Evolutionary conservation across 2,329 filamentous ascomycete genomes (phyloP).

Genomic region (Colletotrichum magnum): DNA sequence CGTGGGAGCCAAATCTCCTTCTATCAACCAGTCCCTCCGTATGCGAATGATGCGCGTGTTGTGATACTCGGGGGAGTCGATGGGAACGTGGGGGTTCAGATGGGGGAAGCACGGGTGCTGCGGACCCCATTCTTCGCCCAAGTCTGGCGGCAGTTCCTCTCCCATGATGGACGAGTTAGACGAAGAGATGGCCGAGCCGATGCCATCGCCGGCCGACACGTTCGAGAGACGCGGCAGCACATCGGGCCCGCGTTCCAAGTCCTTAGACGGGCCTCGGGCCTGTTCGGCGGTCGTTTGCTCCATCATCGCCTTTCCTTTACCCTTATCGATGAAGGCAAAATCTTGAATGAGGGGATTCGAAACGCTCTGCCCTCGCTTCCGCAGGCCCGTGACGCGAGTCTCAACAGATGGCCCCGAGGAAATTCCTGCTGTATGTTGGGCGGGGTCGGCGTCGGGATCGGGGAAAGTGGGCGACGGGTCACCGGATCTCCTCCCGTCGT

Average conservation of each 20-base stretch:
- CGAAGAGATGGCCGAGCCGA: conserved; percentile 69
- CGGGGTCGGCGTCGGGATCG: conserved; percentile 41
- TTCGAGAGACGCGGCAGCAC: conserved; percentile 60
- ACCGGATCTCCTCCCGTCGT: conserved; percentile 63
- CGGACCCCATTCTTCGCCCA: conserved; percentile 90
- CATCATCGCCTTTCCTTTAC: conserved; percentile 67
- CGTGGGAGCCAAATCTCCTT: conserved; percentile 90
- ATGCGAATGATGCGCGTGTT: conserved; percentile 93
- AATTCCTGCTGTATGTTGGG: conserved; percentile 32
- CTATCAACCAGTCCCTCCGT: conserved; percentile 89
- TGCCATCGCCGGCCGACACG: conserved; percentile 63
- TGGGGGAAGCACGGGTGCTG: conserved; percentile 96
- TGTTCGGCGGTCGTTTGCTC: conserved; percentile 53
- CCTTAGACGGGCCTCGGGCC: conserved; percentile 59
- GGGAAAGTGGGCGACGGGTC: conserved; percentile 48
- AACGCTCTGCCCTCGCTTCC: conserved; percentile 50
- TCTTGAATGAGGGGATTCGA: conserved; percentile 41
- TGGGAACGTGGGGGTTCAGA: conserved; percentile 89
- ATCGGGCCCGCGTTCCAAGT: conserved; percentile 69
- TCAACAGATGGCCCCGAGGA: conserved; percentile 16
- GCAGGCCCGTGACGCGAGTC: conserved; percentile 43
- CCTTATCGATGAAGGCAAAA: conserved; percentile 56
- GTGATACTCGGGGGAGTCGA: conserved; percentile 79
- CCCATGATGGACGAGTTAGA: conserved; percentile 74
- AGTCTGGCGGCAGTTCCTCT: conserved; percentile 74